Evolutionary conservation across 768 basidiomycete species (phyloP).

Genomic region (Calocera cornea): DNA sequence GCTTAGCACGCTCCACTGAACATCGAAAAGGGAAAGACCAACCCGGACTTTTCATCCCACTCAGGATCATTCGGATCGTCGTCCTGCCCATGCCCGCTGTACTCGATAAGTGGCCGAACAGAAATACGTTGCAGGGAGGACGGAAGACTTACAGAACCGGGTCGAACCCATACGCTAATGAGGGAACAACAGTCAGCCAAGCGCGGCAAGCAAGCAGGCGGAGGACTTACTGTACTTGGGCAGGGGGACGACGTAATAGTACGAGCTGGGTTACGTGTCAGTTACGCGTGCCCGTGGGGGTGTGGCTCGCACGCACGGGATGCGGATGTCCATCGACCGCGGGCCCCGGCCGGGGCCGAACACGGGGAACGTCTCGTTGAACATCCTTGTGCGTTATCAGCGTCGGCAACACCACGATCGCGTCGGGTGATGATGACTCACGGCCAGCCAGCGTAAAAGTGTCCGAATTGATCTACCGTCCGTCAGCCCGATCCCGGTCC

Average conservation of each 20-base stretch:
- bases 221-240: neutral
- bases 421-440: neutral
- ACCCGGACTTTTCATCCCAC: conserved; percentile 5
- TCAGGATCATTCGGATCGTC: conserved; percentile 4
- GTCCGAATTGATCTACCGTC: neutral
- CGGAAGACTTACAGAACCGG: neutral
- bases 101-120: neutral
- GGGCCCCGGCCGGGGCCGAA: neutral
- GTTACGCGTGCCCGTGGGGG: neutral
- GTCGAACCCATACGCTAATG: neutral
- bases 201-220: neutral
- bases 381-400: neutral
- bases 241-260: neutral
- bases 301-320: neutral
- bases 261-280: neutral
- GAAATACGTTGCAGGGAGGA: neutral
- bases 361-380: conserved; percentile 6
- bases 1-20: neutral
- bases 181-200: neutral
- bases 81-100: neutral
- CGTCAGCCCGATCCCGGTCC: neutral
- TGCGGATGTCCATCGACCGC: conserved; percentile 6
- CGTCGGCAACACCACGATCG: neutral
- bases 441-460: conserved; percentile 2
- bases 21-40: neutral